Conservation (phyloP, 306 rosid species). For the Cicer pinnatifidum region DNA sequence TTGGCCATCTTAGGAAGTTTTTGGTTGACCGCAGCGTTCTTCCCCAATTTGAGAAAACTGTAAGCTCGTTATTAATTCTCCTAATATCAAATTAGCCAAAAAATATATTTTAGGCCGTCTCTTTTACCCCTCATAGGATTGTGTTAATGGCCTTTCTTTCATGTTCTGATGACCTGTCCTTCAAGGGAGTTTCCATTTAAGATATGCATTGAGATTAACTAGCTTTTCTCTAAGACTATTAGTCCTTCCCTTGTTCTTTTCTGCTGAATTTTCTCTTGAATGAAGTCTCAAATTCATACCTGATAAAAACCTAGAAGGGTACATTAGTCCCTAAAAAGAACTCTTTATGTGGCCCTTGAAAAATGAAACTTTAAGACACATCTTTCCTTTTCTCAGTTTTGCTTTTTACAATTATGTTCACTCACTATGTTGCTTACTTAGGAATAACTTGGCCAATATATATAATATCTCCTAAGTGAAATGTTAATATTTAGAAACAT, state of each 20-base stretch:
- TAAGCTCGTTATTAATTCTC: conserved; percentile 53
- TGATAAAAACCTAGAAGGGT: neutral
- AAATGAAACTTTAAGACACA: neutral
- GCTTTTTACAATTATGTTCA: neutral
- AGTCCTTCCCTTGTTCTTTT: neutral
- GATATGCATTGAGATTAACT: conserved; percentile 11
- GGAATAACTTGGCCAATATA: conserved; percentile 3
- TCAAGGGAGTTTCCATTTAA: conserved; percentile 19
- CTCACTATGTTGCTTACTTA: neutral
- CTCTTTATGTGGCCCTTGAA: neutral
- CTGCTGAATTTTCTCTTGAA: conserved; percentile 17
- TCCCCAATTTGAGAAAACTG: conserved; percentile 85
- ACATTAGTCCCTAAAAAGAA: neutral
- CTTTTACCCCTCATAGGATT: neutral
- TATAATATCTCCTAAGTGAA: neutral
- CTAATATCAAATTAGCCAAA: conserved; percentile 3
- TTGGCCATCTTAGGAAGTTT: conserved; percentile 86
- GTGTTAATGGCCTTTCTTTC: conserved; percentile 1
- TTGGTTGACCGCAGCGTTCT: conserved; percentile 88
- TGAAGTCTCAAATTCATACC: neutral
- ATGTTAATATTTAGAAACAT: neutral
- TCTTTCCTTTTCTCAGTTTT: neutral
- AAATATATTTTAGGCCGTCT: conserved; percentile 26
- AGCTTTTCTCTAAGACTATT: conserved; percentile 1
- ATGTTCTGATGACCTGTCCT: conserved; percentile 26